Percentiles rank a stretch among this genome's conserved stretches.
Evolutionary conservation across 345 rosid species (phyloP).

Genomic region (Carallia brachiata): DNA sequence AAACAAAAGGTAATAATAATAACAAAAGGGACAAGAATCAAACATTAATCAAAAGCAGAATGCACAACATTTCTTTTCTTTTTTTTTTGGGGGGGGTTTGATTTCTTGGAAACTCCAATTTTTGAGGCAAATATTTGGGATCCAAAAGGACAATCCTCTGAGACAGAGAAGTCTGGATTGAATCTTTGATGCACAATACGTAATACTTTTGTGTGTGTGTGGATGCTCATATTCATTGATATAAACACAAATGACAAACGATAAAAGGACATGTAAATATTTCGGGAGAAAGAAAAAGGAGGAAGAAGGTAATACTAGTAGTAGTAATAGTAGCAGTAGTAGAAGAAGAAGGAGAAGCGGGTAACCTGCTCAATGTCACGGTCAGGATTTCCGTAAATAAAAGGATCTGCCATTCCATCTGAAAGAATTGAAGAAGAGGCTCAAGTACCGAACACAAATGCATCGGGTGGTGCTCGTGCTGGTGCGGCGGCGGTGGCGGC

Average conservation of each 20-base stretch:
- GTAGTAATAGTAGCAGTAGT: too few species aligned
- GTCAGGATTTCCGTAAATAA: constrained; percentile 65
- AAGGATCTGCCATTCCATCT: constrained; percentile 99
- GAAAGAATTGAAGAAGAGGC: constrained; percentile 46
- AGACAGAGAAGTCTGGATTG: too few species aligned
- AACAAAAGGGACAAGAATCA: background rate
- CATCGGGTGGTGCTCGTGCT: constrained; percentile 40
- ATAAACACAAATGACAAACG: background rate
- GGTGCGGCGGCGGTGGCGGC: constrained; percentile 31
- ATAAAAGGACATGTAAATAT: background rate
- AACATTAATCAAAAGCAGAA: background rate
- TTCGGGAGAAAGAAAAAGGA: background rate
- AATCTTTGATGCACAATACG: too few species aligned
- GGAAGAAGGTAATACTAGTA: background rate
- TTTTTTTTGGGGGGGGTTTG: too few species aligned
- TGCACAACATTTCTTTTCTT: background rate
- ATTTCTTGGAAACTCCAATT: too few species aligned
- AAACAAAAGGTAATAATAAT: constrained; percentile 1
- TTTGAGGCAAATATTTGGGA: too few species aligned
- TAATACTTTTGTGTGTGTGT: too few species aligned
- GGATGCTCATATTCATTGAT: background rate
- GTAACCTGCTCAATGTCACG: constrained; percentile 82
- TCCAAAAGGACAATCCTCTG: too few species aligned
- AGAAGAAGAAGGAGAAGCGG: too few species aligned
- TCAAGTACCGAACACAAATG: constrained; percentile 38